phyloP scores from a whole-genome alignment of 2,329 filamentous ascomycete species.

The Diaporthe sp. region DNA sequence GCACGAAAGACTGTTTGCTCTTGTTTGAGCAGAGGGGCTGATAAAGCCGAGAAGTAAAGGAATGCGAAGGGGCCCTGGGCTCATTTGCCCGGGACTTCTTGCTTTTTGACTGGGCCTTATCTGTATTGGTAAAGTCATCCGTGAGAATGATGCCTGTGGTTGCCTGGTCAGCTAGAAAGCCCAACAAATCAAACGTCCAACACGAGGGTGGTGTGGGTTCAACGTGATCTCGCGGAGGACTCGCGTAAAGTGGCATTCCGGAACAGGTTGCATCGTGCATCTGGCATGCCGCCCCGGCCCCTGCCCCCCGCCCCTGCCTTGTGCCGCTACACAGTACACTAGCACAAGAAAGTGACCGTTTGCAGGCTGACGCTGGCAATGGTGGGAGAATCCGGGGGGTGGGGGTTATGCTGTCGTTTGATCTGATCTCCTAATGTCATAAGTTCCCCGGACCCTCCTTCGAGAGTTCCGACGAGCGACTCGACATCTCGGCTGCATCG shows the following conservation, averaged over 20 bases:
- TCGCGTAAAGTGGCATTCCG: slow-evolving; percentile 51
- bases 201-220: slow-evolving; percentile 44
- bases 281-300: slow-evolving; percentile 34
- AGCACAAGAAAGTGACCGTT: background rate
- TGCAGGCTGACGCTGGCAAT: background rate
- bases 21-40: slow-evolving; percentile 43
- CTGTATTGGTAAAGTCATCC: slow-evolving; percentile 28
- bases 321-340: background rate
- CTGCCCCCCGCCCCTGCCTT: slow-evolving; percentile 33
- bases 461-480: background rate
- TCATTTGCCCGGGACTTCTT: slow-evolving; percentile 38
- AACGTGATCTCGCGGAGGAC: slow-evolving; percentile 47
- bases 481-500: background rate
- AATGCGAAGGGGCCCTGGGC: slow-evolving; percentile 23
- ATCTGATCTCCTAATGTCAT: background rate
- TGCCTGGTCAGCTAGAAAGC: slow-evolving; percentile 36
- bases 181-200: slow-evolving; percentile 43
- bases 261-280: slow-evolving; percentile 37
- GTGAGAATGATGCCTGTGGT: slow-evolving; percentile 34
- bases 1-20: slow-evolving; percentile 42
- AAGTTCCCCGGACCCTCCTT: background rate
- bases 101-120: slow-evolving; percentile 42
- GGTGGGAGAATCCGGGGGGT: background rate
- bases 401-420: background rate
- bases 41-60: slow-evolving; percentile 42